A percentile compares a stretch with the other conserved stretches of the same genome.
Conservation (phyloP, 208 protist species). For the Crithidia mellificae region DNA sequence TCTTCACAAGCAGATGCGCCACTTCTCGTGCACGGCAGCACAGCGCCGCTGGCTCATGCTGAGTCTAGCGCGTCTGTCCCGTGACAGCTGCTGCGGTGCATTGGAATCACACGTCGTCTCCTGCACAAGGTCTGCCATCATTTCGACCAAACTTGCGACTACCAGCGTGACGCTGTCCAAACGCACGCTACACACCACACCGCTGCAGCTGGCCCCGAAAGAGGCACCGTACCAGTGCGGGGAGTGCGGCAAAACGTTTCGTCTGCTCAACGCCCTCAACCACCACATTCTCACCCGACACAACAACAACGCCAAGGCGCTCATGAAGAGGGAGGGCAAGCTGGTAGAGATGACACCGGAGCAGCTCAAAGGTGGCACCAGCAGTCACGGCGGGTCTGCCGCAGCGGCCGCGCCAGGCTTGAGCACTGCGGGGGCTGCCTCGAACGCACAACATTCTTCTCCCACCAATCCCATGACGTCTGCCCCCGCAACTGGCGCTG, state of each 20-base stretch:
- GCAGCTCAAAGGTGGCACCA: constrained; percentile 23
- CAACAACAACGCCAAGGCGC: constrained; percentile 65
- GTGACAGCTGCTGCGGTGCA: too few relatives aligned
- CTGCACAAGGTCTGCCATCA: too few relatives aligned
- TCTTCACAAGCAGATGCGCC: neutral
- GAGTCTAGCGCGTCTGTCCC: too few relatives aligned
- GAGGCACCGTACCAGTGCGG: constrained; percentile 69
- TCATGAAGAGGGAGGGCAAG: constrained; percentile 59
- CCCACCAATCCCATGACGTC: too few relatives aligned
- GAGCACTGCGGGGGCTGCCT: constrained; percentile 11
- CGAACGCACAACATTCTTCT: neutral
- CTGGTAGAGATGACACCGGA: constrained; percentile 44
- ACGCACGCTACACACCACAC: constrained; percentile 30
- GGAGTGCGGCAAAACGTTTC: constrained; percentile 84
- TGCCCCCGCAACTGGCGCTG: too few relatives aligned
- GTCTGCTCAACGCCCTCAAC: constrained; percentile 84
- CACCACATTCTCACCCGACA: constrained; percentile 91
- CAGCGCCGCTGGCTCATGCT: constrained; percentile 13
- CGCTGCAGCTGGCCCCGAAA: constrained; percentile 11
- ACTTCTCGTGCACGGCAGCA: neutral
- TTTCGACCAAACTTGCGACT: too few relatives aligned
- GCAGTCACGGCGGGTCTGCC: constrained; percentile 1
- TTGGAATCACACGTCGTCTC: too few relatives aligned
- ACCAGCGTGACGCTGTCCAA: neutral
- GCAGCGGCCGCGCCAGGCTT: constrained; percentile 1